Conservation (phyloP, 257 asterid genomes). For the Solanum pimpinellifolium region DNA sequence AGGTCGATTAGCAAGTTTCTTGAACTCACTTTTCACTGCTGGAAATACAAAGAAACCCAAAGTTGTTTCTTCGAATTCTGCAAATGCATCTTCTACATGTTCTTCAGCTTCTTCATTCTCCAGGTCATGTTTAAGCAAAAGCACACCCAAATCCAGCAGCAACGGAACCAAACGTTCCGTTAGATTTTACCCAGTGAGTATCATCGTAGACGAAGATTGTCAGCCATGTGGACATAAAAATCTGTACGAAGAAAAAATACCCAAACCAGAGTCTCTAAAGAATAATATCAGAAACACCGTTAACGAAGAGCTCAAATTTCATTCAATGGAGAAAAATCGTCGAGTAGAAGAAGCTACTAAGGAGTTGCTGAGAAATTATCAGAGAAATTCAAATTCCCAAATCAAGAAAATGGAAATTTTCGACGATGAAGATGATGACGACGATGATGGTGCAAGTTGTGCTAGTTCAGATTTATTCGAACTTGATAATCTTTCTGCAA, state of each 20-base stretch:
- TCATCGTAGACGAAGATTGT: constrained; percentile 55
- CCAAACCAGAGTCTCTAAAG: constrained; percentile 3
- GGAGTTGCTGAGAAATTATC: constrained; percentile 50
- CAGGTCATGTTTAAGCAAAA: constrained; percentile 81
- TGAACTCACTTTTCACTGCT: constrained; percentile 62
- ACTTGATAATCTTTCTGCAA: constrained; percentile 60
- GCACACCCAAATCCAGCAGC: constrained; percentile 26
- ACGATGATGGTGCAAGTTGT: constrained; percentile 52
- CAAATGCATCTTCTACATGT: constrained; percentile 43
- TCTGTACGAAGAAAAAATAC: constrained; percentile 9
- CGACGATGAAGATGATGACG: constrained; percentile 18
- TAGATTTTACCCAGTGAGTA: constrained; percentile 64
- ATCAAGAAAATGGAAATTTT: constrained; percentile 1
- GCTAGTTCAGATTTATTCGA: constrained; percentile 89
- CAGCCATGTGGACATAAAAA: constrained; percentile 56
- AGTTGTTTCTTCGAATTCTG: constrained; percentile 31
- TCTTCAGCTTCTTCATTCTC: constrained; percentile 88
- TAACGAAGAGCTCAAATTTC: constrained; percentile 38
- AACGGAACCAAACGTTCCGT: constrained; percentile 53
- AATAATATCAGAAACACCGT: constrained; percentile 12
- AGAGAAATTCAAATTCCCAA: constrained; percentile 8
- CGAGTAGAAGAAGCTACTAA: constrained; percentile 54
- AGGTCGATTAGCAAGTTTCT: constrained; percentile 56
- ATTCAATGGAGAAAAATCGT: constrained; percentile 49
- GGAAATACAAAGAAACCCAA: constrained; percentile 48